These are phyloP conservation scores for Oropetium thomaeum DNA, from an alignment of 176 grass and related monocot species.

Conservation along the genomic window DNA sequence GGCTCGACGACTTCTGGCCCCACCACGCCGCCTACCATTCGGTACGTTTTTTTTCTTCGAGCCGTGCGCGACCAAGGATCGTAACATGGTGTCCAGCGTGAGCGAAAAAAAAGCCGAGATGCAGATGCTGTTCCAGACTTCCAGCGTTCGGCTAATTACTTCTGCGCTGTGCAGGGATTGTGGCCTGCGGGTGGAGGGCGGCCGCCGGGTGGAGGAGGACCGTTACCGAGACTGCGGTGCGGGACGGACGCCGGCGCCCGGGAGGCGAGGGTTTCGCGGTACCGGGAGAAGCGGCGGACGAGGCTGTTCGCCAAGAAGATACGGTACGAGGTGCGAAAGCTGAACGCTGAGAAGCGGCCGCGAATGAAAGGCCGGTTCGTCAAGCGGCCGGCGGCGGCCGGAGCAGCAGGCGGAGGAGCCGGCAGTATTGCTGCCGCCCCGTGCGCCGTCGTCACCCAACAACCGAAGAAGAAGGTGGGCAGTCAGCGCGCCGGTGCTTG, in stretches of 20 bases:
- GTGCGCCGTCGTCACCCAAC: slow-evolving; percentile 35
- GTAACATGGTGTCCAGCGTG: too few relatives aligned
- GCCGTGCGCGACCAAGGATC: too few relatives aligned
- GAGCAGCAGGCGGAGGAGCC: slow-evolving; percentile 3
- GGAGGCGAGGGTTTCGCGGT: slow-evolving; percentile 72
- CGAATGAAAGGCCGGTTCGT: slow-evolving; percentile 97
- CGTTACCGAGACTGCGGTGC: neutral
- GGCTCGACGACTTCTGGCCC: slow-evolving; percentile 47
- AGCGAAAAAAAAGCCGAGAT: too few relatives aligned
- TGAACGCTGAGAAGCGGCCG: slow-evolving; percentile 96
- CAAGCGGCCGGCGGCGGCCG: slow-evolving; percentile 42
- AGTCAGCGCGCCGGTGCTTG: neutral
- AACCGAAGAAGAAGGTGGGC: neutral
- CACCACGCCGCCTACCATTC: slow-evolving; percentile 31
- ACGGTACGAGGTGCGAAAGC: slow-evolving; percentile 95
- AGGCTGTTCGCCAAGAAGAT: slow-evolving; percentile 99
- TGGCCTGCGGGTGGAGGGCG: slow-evolving; percentile 40
- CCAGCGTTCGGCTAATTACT: neutral
- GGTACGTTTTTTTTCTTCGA: slow-evolving; percentile 30
- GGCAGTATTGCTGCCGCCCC: neutral
- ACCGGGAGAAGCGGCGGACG: slow-evolving; percentile 94
- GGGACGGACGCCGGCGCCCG: slow-evolving; percentile 41
- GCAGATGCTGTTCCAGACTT: too few relatives aligned
- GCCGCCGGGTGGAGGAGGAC: neutral
- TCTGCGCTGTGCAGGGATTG: slow-evolving; percentile 35